Evolutionary conservation across 106 monocot species (phyloP).

Genomic region (Dendrobium catenatum): DNA sequence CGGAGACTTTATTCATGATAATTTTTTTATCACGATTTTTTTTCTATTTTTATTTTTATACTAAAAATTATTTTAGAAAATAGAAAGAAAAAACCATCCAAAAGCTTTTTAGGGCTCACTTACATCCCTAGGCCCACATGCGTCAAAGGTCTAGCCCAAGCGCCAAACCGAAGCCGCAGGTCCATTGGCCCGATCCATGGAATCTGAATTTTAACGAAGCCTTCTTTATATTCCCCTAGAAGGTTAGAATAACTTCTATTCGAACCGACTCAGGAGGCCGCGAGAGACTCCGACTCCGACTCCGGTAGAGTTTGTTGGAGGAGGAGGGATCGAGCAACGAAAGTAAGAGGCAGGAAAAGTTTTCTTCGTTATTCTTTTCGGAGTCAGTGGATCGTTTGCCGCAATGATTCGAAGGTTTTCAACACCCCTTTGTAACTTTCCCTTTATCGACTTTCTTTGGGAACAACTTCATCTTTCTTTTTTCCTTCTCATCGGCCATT

Average conservation of each 20-base stretch:
- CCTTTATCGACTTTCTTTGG: background rate
- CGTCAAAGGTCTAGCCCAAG: background rate
- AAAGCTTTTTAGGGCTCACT: too few species aligned
- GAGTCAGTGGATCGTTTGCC: background rate
- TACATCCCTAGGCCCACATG: background rate
- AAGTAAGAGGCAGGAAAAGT: background rate
- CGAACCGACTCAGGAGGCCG: background rate
- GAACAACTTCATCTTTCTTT: background rate
- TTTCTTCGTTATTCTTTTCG: background rate
- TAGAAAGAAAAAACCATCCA: too few species aligned
- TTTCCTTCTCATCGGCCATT: background rate
- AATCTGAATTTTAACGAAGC: too few species aligned
- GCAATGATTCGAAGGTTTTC: constrained; percentile 20
- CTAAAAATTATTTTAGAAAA: too few species aligned
- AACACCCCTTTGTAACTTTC: background rate
- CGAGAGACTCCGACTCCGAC: background rate
- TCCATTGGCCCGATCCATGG: too few species aligned
- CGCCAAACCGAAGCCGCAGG: too few species aligned
- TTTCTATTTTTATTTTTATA: too few species aligned
- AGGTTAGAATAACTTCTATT: background rate
- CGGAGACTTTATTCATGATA: too few species aligned
- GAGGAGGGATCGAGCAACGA: background rate
- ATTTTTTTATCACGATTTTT: too few species aligned
- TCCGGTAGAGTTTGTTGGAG: background rate
- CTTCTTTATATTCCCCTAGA: too few species aligned